Evolutionary conservation across 2,329 filamentous ascomycete species (phyloP).

Genomic region (Alternaria panax): DNA sequence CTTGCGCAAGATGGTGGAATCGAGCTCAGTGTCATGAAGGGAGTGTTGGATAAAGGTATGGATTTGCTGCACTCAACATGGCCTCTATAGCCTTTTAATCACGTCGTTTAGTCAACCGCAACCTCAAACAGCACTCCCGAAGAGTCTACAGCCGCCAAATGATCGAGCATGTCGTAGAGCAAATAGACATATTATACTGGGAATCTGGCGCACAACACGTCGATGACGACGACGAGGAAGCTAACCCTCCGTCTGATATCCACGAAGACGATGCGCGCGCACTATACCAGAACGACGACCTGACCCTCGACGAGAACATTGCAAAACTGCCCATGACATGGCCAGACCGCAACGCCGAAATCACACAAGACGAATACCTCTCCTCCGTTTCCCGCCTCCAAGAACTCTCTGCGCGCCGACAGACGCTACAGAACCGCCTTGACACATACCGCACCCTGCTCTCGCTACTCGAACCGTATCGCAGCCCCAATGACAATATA

Average conservation of each 20-base stretch:
- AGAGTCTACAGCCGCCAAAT: constrained; percentile 73
- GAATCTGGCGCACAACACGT: constrained; percentile 52
- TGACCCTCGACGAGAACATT: constrained; percentile 46
- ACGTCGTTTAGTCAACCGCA: constrained; percentile 64
- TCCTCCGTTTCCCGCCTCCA: constrained; percentile 56
- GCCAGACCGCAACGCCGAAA: constrained; percentile 16
- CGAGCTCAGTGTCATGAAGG: constrained; percentile 57
- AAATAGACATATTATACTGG: constrained; percentile 72
- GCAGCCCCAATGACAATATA: constrained; percentile 55
- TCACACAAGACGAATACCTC: constrained; percentile 44
- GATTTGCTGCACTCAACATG: background rate
- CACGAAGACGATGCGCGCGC: constrained; percentile 51
- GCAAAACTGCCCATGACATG: constrained; percentile 39
- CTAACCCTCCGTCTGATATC: constrained; percentile 42
- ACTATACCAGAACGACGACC: constrained; percentile 40
- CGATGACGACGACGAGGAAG: constrained; percentile 30
- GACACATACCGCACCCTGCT: constrained; percentile 59
- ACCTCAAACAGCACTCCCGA: constrained; percentile 69
- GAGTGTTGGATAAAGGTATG: constrained; percentile 60
- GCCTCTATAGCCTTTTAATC: background rate
- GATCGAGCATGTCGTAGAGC: constrained; percentile 74
- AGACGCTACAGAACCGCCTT: constrained; percentile 57
- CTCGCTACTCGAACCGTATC: constrained; percentile 61
- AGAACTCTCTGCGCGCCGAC: constrained; percentile 58
- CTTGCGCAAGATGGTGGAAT: constrained; percentile 58